Percentiles rank a stretch among this genome's conserved stretches.
Conservation (phyloP, 1,284 basidiomycete species). For the Microbotryum silenes-acaulis region DNA sequence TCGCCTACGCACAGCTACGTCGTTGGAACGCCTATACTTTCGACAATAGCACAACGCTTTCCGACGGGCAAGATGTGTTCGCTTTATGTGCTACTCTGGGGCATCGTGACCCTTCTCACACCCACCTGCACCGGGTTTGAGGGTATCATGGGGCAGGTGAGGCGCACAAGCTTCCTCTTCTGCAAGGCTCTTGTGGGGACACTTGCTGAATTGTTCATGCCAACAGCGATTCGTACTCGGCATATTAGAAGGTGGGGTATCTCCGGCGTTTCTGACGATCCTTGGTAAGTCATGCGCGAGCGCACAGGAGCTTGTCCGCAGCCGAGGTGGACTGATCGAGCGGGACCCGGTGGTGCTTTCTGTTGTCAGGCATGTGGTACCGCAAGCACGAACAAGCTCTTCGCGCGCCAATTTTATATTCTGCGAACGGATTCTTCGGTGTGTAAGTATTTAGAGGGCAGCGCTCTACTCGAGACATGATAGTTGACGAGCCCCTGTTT, state of each 20-base stretch:
- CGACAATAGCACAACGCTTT: conserved; percentile 7
- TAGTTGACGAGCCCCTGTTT: background rate
- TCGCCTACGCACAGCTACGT: no score
- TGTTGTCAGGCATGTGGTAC: conserved; percentile 1
- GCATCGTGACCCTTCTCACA: conserved; percentile 7
- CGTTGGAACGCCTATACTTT: no score
- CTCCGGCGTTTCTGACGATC: conserved; percentile 1
- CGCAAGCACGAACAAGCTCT: conserved; percentile 1
- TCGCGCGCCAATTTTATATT: background rate
- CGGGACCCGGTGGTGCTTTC: no score
- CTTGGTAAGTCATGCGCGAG: background rate
- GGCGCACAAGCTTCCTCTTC: conserved; percentile 1
- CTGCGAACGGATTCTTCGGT: conserved; percentile 3
- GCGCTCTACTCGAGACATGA: background rate
- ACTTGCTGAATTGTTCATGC: background rate
- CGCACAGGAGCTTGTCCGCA: no score
- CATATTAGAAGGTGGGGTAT: background rate
- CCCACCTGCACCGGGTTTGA: conserved; percentile 4
- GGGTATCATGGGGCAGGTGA: conserved; percentile 13
- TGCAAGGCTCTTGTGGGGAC: background rate
- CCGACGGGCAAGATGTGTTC: conserved; percentile 10
- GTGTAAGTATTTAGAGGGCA: background rate
- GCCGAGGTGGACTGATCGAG: no score
- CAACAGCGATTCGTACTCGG: background rate
- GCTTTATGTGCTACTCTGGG: conserved; percentile 13